Base-by-base conservation (phyloP, 768 basidiomycete species). In the Kondoa subrosea region DNA sequence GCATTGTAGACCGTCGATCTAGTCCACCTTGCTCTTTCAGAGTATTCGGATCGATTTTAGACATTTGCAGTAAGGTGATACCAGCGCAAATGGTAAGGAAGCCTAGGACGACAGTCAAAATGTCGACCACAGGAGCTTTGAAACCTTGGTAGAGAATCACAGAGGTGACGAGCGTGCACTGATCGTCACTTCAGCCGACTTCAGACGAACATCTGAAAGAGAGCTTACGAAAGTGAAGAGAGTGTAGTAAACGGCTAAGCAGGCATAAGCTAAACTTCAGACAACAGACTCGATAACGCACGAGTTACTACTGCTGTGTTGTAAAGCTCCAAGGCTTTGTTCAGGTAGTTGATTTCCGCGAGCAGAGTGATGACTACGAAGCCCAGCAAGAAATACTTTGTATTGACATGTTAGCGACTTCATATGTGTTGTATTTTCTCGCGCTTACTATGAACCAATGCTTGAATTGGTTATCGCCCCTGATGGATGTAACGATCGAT, bases 1-100 rank as follows among this genome's bases (percentile, higher is more conserved):
- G 84, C 61, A 96, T 82, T 0, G 95, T 96, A 1, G 89, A 87
- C 34, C 87, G 83, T 21, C 93, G 82, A 76, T 97, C 95, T 73
- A 99, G 86, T 40, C 73, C 72, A 4, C 69, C 65, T 61, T 84
- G 75, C 68, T 80, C 84, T 26, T 70, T 70, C 74, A 96, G 81
- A 66, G 84, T 78, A 25, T 80, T 81, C 12, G 95, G 93, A 75
- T 99, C 93, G 72, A 97, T 84, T 79, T 89, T 89, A 76, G 87
- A 89, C 83, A 93, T 87, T 78, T 99, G 95, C 4, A 99, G 84
- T 71, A 99, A 85, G 32, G 87, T 88, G 76, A 97, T 96, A 25
- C 93, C 93, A 26, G 89, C 78, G 74, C 88, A 90, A 66, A 92
- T 92, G 68, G 87, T 85, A 70, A 95, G 77, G 81, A 99, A 97